phyloP scores from a whole-genome alignment of 1,284 basidiomycete species.

The Malassezia furfur region DNA sequence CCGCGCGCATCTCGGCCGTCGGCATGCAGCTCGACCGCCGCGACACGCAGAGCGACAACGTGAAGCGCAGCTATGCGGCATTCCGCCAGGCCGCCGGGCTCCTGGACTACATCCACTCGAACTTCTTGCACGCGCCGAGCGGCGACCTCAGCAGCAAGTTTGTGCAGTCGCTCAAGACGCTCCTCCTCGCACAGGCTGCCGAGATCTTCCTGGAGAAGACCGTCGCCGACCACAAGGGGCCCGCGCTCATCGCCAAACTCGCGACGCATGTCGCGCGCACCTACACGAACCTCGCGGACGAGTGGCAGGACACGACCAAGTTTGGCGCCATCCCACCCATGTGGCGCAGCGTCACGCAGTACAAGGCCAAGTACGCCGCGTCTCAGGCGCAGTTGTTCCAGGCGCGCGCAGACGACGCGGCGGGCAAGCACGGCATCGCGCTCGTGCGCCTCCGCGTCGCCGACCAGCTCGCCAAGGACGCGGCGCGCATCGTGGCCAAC shows the following conservation, averaged over 20 bases:
- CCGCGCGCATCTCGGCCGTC: slow-evolving; percentile 80
- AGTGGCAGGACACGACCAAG: slow-evolving; percentile 82
- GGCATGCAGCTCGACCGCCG: slow-evolving; percentile 63
- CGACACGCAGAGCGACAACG: slow-evolving; percentile 57
- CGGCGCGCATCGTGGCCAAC: slow-evolving; percentile 57
- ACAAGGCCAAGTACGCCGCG: slow-evolving; percentile 79
- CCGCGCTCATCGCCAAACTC: slow-evolving; percentile 70
- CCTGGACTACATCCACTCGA: slow-evolving; percentile 98
- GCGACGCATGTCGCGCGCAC: slow-evolving; percentile 71
- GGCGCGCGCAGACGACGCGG: slow-evolving; percentile 65
- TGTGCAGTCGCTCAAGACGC: slow-evolving; percentile 75
- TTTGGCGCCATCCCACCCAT: not conserved
- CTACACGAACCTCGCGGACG: slow-evolving; percentile 71
- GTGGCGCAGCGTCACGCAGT: slow-evolving; percentile 51
- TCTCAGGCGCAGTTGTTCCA: slow-evolving; percentile 82
- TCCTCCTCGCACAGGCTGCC: slow-evolving; percentile 84
- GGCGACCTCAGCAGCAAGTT: slow-evolving; percentile 90
- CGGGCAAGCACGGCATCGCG: slow-evolving; percentile 73
- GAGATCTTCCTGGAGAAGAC: slow-evolving; percentile 96
- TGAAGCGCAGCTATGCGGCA: slow-evolving; percentile 88
- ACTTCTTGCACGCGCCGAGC: slow-evolving; percentile 96
- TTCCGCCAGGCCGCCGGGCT: slow-evolving; percentile 88
- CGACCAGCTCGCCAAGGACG: slow-evolving; percentile 75
- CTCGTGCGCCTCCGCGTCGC: slow-evolving; percentile 72
- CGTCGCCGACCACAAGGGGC: slow-evolving; percentile 51